A percentile compares a stretch with the other conserved stretches of the same genome.
These are phyloP conservation scores for Fomitopsis serialis DNA, from an alignment of 768 basidiomycete species.

Conservation along the genomic window DNA sequence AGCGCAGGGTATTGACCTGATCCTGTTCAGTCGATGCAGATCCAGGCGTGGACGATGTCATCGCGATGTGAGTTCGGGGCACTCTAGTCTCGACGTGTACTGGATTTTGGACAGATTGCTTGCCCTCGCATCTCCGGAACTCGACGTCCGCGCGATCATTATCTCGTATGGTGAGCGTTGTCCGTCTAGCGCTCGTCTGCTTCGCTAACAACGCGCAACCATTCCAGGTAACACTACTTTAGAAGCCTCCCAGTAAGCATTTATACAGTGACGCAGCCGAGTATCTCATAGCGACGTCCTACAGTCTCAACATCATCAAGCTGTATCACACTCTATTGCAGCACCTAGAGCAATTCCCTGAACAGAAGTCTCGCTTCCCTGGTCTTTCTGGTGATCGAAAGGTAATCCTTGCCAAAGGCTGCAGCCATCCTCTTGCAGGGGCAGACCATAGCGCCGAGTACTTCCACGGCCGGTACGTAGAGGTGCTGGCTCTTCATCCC, in stretches of 20 bases:
- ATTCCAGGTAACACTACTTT: conserved; percentile 65
- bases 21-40: conserved; percentile 69
- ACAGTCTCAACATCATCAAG: conserved; percentile 70
- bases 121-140: conserved; percentile 77
- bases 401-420: conserved; percentile 63
- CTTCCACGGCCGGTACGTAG: conserved; percentile 71
- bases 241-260: conserved; percentile 52
- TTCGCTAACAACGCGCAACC: not conserved
- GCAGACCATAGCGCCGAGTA: conserved; percentile 72
- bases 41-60: conserved; percentile 77
- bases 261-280: not conserved
- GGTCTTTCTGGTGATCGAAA: conserved; percentile 48
- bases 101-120: conserved; percentile 43
- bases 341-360: conserved; percentile 52
- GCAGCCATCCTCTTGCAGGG: conserved; percentile 63
- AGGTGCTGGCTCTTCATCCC: not conserved
- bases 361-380: conserved; percentile 50
- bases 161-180: conserved; percentile 62
- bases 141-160: conserved; percentile 73
- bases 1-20: too few species aligned
- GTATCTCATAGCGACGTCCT: not conserved
- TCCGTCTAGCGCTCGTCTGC: not conserved
- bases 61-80: conserved; percentile 59
- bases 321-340: conserved; percentile 61
- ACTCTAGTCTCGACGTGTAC: not conserved